A percentile compares a stretch with the other conserved stretches of the same genome.
These are phyloP conservation scores for Cylindrodendrum hubeiense DNA, from an alignment of 2,329 filamentous ascomycete species.

Conservation along the genomic window DNA sequence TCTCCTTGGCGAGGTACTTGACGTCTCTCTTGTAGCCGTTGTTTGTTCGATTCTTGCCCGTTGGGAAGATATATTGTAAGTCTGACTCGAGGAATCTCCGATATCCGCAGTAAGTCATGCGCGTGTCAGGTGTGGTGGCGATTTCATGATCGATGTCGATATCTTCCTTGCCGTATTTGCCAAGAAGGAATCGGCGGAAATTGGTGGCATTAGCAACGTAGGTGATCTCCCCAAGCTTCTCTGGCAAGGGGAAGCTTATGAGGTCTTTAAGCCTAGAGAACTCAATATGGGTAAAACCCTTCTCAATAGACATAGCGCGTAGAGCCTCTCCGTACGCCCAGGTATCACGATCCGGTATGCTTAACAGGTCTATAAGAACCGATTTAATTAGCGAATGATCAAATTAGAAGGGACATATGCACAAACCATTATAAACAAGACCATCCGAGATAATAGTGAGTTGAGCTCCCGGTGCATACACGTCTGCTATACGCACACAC, in stretches of 20 bases:
- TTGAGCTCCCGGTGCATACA: constrained; percentile 45
- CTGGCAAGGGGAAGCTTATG: constrained; percentile 52
- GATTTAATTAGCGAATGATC: background rate
- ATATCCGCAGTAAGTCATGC: constrained; percentile 48
- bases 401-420: background rate
- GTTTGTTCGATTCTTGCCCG: constrained; percentile 31
- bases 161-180: constrained; percentile 38
- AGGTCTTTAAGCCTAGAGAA: constrained; percentile 62
- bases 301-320: constrained; percentile 51
- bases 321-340: constrained; percentile 59
- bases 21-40: constrained; percentile 43
- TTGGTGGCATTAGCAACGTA: constrained; percentile 49
- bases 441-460: constrained; percentile 65
- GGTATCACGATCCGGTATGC: constrained; percentile 51
- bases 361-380: constrained; percentile 46
- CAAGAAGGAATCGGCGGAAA: constrained; percentile 45
- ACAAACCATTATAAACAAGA: constrained; percentile 64
- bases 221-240: constrained; percentile 56
- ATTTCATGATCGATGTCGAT: constrained; percentile 46
- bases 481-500: constrained; percentile 41
- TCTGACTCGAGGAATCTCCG: constrained; percentile 46
- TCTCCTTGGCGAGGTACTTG: constrained; percentile 47
- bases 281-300: constrained; percentile 55
- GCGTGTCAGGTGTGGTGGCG: constrained; percentile 41
- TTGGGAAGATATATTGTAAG: constrained; percentile 44